Percentiles rank a stretch among this genome's conserved stretches.
phyloP scores from a whole-genome alignment of 129 eudicot genomes.

The Silybum marianum region DNA sequence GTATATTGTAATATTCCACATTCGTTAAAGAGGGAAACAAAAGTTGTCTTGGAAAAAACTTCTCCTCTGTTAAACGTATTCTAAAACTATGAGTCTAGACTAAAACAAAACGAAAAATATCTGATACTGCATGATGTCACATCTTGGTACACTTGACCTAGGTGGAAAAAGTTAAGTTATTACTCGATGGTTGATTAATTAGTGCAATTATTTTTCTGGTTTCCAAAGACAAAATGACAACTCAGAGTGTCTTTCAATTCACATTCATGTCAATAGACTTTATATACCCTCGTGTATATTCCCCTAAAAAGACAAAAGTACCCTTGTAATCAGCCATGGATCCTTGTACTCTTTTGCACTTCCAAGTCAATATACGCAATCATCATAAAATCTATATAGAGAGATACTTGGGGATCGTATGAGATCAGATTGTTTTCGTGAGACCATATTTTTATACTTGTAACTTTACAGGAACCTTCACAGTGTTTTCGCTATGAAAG shows the following conservation, averaged over 20 bases:
- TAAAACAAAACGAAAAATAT: too few relatives aligned
- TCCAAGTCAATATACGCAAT: not conserved
- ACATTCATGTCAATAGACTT: conserved; percentile 1
- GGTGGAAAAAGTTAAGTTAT: not conserved
- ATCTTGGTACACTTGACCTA: not conserved
- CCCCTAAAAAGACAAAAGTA: conserved; percentile 12
- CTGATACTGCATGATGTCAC: too few relatives aligned
- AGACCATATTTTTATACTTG: too few relatives aligned
- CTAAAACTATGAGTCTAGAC: too few relatives aligned
- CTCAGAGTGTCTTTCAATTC: conserved; percentile 8
- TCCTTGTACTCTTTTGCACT: not conserved
- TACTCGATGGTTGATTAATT: not conserved
- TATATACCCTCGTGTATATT: not conserved
- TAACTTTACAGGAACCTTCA: too few relatives aligned
- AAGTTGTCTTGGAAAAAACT: too few relatives aligned
- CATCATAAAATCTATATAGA: not conserved
- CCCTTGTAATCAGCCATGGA: not conserved
- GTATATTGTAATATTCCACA: too few relatives aligned
- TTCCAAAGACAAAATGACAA: conserved; percentile 14
- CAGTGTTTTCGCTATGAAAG: too few relatives aligned
- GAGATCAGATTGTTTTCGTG: too few relatives aligned
- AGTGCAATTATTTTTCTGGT: not conserved
- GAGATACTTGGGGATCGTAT: too few relatives aligned
- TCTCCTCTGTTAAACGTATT: too few relatives aligned
- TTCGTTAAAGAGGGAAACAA: too few relatives aligned